Base-by-base conservation (phyloP, 2,329 filamentous ascomycete genomes). In the Monilinia vaccinii-corymbosi region DNA sequence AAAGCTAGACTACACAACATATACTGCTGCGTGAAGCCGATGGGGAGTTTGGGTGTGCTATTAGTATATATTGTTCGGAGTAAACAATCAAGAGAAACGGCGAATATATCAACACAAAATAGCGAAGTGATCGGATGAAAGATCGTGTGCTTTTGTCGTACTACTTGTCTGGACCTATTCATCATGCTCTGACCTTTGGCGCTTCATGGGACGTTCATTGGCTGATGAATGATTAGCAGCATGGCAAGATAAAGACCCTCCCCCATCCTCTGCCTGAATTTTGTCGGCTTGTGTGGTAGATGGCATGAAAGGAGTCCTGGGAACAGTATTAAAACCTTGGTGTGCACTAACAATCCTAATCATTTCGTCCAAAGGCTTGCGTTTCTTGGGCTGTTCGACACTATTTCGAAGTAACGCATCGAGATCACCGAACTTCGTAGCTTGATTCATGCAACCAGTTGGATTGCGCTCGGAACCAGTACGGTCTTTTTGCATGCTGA, bases 371-470 rank as follows among this genome's bases (percentile, higher is more conserved):
- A 53, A 4, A 16, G 51, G 4, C 11, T 53, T 44, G 28, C 51
- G 51, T 2, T 28, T 44, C 38, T 25, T 44, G 4, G 51, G 18
- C 1, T 32, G 13, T 32, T 53, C 51, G 21, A 44, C 31, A 7
- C 47, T 53, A 9, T 59, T 53, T 1, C 21, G 28, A 36, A 59
- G 56, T 21, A 46, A 21, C 6, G 25, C 21, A 2, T 32, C 25
- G 10, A 56, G 42, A 21, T 60, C 49, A 4, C 42, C 58, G 21
- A 60, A 60, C 18, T 56, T 60, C 9, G 23, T 23, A 18, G 50
- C 23, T 38, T 60, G 58, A 8, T 47, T 34, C 23, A 38, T 47
- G 25, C 50, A 56, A 6, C 38, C 58, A 10, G 18, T 48, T 23
- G 16, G 18, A 42, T 23, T 40, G 7, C 50, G 50, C 10, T 56